Base-by-base conservation (phyloP, 306 rosid species). In the Lathyrus sativus region DNA sequence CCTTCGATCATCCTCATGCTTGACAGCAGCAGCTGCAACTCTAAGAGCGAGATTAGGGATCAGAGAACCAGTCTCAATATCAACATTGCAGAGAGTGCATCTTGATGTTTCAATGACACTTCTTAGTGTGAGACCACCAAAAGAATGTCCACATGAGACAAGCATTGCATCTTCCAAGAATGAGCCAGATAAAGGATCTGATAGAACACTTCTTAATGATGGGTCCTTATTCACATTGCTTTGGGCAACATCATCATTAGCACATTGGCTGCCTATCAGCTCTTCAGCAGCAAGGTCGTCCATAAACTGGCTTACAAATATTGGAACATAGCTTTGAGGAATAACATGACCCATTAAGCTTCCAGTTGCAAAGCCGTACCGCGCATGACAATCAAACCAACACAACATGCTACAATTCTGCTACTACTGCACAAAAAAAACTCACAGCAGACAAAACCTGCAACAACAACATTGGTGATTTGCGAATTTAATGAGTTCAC, bases 91-190 rank as follows among this genome's bases (percentile, higher is more conserved):
- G n/a, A n/a, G n/a, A n/a, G n/a, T n/a, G n/a, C n/a, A n/a, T n/a
- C n/a, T n/a, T n/a, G n/a, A n/a, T n/a, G n/a, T n/a, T n/a, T n/a
- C n/a, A n/a, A n/a, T n/a, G n/a, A n/a, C n/a, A n/a, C n/a, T n/a
- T n/a, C n/a, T n/a, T n/a, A n/a, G n/a, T n/a, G n/a, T n/a, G n/a
- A n/a, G n/a, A n/a, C n/a, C n/a, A n/a, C n/a, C n/a, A n/a, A n/a
- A n/a, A n/a, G n/a, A n/a, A n/a, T n/a, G n/a, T n/a, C n/a, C n/a
- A n/a, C n/a, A n/a, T n/a, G n/a, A n/a, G n/a, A n/a, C n/a, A n/a
- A n/a, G n/a, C n/a, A n/a, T n/a, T n/a, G n/a, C 97, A 93, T 81
- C 96, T 90, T 62, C 90, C 99, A n/a, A n/a, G 97, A 83, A 97
- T 90, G 98, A 65, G 54, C 80, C 38, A 62, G 97, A 88, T 69